Conservation (phyloP, 768 basidiomycete species). For the Leucosporidium creatinivorum region DNA sequence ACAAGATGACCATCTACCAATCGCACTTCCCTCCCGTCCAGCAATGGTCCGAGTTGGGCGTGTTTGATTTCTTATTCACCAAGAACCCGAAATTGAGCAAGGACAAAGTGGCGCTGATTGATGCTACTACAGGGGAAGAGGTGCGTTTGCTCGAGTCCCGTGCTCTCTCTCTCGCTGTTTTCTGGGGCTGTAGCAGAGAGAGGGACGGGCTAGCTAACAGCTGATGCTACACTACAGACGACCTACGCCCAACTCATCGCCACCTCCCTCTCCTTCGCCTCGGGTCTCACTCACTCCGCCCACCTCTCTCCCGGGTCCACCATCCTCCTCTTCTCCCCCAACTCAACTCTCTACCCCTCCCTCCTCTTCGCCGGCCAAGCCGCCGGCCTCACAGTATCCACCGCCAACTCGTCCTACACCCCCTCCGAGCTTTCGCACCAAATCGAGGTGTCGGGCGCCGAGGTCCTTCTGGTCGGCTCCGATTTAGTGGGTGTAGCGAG, state of each 20-base stretch:
- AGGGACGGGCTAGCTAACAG: too few relatives aligned
- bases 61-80: not conserved
- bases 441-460: conserved; percentile 58
- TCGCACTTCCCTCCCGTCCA: not conserved
- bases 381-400: conserved; percentile 60
- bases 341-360: conserved; percentile 22
- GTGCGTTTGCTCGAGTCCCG: too few relatives aligned
- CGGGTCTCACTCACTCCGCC: not conserved
- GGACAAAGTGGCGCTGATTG: too few relatives aligned
- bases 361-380: conserved; percentile 42
- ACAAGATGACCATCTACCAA: not conserved
- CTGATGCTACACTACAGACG: too few relatives aligned
- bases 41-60: not conserved
- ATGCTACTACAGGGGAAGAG: too few relatives aligned
- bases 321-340: conserved; percentile 27
- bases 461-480: conserved; percentile 57
- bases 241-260: conserved; percentile 7
- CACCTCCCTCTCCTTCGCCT: not conserved
- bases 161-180: too few relatives aligned
- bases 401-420: conserved; percentile 67
- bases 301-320: conserved; percentile 7
- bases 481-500: conserved; percentile 45
- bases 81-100: not conserved
- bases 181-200: too few relatives aligned
- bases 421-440: conserved; percentile 63